phyloP scores from a whole-genome alignment of 768 basidiomycete genomes.

The Pisolithus sp. region DNA sequence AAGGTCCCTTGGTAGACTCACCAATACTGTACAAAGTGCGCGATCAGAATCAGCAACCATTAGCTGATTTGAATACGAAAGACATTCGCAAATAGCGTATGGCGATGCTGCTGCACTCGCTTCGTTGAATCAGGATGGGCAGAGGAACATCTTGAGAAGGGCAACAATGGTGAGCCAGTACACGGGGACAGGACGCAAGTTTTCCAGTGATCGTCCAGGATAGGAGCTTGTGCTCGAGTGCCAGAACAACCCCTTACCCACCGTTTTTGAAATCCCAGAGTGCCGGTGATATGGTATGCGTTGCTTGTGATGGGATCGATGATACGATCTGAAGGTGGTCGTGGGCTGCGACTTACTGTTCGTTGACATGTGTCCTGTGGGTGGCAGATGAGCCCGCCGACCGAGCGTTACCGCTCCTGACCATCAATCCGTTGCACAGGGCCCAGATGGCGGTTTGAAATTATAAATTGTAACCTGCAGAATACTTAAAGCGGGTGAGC shows the following conservation, averaged over 20 bases:
- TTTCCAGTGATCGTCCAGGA: not conserved
- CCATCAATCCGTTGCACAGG: too few relatives aligned
- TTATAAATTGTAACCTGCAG: too few relatives aligned
- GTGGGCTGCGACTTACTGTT: not conserved
- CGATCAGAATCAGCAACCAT: too few relatives aligned
- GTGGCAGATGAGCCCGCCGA: not conserved
- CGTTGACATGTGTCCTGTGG: not conserved
- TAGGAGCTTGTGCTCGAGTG: not conserved
- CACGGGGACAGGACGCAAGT: not conserved
- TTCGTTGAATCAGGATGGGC: too few relatives aligned
- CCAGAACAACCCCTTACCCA: not conserved
- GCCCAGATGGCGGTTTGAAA: too few relatives aligned
- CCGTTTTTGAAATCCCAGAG: not conserved
- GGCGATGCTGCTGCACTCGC: too few relatives aligned
- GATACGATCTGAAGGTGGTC: not conserved
- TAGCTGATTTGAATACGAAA: too few relatives aligned
- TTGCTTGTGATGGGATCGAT: not conserved
- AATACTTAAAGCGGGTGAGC: too few relatives aligned
- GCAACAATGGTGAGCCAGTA: not conserved
- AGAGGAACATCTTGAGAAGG: too few relatives aligned
- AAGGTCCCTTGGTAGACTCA: too few relatives aligned
- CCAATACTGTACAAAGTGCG: too few relatives aligned
- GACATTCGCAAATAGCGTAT: too few relatives aligned
- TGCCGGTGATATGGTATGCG: not conserved
- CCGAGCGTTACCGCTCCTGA: not conserved